phyloP scores from a whole-genome alignment of 345 rosid genomes.

The Bruguiera sexangula region DNA sequence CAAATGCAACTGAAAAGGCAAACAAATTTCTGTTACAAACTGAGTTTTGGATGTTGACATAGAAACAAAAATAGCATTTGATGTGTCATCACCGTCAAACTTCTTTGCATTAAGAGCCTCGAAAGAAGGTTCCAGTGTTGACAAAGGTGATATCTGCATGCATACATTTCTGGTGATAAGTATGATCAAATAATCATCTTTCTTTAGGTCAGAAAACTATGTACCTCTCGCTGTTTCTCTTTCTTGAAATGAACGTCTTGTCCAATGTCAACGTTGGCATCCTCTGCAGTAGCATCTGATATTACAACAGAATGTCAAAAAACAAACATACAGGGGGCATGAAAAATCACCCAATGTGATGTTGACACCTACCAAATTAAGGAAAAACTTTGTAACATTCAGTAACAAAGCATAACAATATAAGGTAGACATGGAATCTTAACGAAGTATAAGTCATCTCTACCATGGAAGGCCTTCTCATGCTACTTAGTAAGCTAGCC shows the following conservation, averaged over 20 bases:
- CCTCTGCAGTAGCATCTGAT: slow-evolving; percentile 43
- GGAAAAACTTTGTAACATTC: not conserved
- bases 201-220: slow-evolving; percentile 10
- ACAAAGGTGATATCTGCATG: slow-evolving; percentile 80
- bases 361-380: not conserved
- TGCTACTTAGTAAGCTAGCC: too few relatives aligned
- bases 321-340: slow-evolving; percentile 1
- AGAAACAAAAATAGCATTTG: slow-evolving; percentile 12
- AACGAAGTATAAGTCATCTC: too few relatives aligned
- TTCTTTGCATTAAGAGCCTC: slow-evolving; percentile 85
- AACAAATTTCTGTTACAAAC: slow-evolving; percentile 18
- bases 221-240: slow-evolving; percentile 71
- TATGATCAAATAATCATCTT: slow-evolving; percentile 1
- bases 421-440: too few relatives aligned
- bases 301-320: slow-evolving; percentile 18
- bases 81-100: slow-evolving; percentile 62
- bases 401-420: too few relatives aligned
- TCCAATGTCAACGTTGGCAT: slow-evolving; percentile 38
- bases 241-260: slow-evolving; percentile 53
- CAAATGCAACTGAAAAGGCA: slow-evolving; percentile 68
- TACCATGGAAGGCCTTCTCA: too few relatives aligned
- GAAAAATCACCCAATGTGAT: not conserved
- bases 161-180: slow-evolving; percentile 25
- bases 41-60: slow-evolving; percentile 16
- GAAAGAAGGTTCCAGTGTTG: slow-evolving; percentile 79